Base-by-base conservation (phyloP, 2,329 filamentous ascomycete genomes). In the Phialemonium atrogriseum region DNA sequence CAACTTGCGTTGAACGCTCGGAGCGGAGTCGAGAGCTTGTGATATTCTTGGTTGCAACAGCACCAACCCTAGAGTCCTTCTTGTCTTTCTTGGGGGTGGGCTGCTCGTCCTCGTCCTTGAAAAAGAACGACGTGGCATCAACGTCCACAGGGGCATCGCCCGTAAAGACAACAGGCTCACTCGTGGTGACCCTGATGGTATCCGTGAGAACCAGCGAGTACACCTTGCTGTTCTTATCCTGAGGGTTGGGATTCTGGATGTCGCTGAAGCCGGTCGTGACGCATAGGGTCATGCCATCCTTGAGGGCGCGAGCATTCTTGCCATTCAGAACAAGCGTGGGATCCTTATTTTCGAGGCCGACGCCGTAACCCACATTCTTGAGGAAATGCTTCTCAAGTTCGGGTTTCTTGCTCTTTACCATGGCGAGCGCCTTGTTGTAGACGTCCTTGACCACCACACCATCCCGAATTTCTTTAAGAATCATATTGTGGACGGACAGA, bases 121-220 rank as follows among this genome's bases (percentile, higher is more conserved):
- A 98, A 62, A 95, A 96, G 67, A 98, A 98, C 0, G 89, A 94
- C 23, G 89, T 89, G 4, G 87, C 87, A 49, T 96, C 91, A 37
- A 94, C 76, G 50, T 94, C 89, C 17, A 84, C 84, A 3, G 88
- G 80, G 1, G 89, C 88, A 52, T 95, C 88, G 37, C 86, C 87
- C 12, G 91, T 98, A 60, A 98, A 96, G 17, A 95, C 78, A 19
- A 87, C 80, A 1, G 82, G 74, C 30, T 94, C 86, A n/a, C 63
- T 63, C 5, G 74, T 67, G 9, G 82, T 84, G 30, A 95, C 86
- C 46, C 91, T 85, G 26, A 98, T 80, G 1, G 93, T 98, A 58
- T 98, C 91, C 2, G 84, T 88, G 27, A 98, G 74, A 29, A 94
- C 73, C 44, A 98, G 72, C 1, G 88, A 91, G 55, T 98, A 98